Percentiles rank a stretch among this genome's conserved stretches.
Conservation (phyloP, 305 asterid species). For the Galium porrigens region DNA sequence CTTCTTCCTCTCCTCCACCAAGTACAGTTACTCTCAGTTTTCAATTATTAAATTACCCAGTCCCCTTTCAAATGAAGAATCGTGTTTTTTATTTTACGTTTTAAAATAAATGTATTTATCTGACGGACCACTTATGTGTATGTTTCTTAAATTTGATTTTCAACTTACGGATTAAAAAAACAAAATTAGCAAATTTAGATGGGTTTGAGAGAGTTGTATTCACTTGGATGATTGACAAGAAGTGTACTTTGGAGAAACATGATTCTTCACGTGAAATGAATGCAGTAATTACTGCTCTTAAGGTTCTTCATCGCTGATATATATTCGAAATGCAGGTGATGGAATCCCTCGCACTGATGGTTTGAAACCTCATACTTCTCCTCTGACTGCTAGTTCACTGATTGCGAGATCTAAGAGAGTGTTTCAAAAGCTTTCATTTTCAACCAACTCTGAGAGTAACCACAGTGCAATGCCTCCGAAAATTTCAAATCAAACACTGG, state of each 20-base stretch:
- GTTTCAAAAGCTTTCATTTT: not conserved
- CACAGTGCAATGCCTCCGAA: not conserved
- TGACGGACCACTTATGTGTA: too few relatives aligned
- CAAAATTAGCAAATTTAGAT: too few relatives aligned
- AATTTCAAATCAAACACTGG: not conserved
- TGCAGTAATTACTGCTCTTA: not conserved
- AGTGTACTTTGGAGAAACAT: not conserved
- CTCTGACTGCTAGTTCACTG: not conserved
- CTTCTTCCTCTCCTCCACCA: not conserved
- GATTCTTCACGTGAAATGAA: not conserved
- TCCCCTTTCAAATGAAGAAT: not conserved
- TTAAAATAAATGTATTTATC: too few relatives aligned
- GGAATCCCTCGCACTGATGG: not conserved
- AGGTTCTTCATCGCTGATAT: too few relatives aligned
- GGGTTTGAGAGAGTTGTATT: too few relatives aligned
- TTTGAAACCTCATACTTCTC: not conserved
- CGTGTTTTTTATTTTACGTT: too few relatives aligned
- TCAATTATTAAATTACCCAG: too few relatives aligned
- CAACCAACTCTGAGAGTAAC: not conserved
- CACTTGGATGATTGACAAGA: too few relatives aligned
- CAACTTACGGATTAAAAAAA: too few relatives aligned
- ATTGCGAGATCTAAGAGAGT: not conserved
- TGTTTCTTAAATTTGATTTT: too few relatives aligned
- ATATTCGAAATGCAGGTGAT: not conserved
- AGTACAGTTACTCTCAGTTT: not conserved